Base-by-base conservation (phyloP, 495 filamentous ascomycete species). In the Massariosphaeria phaeospora region DNA sequence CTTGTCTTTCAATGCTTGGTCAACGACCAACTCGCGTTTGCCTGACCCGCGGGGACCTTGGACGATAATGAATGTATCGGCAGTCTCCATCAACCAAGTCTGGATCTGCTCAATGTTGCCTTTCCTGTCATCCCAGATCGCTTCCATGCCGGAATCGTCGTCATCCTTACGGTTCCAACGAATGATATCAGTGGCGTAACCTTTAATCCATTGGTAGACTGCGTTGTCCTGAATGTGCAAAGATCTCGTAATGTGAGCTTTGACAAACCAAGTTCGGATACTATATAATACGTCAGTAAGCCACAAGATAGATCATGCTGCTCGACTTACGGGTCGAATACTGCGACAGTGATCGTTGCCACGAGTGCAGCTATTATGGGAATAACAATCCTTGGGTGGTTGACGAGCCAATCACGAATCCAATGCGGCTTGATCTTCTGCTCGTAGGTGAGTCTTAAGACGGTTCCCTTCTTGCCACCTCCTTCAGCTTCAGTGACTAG, bases 1-100 rank as follows among this genome's bases (percentile, higher is more conserved):
- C 36, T 87, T 80, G 17, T 81, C 79, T 60, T 86, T 80, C 15
- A 98, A 75, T 0, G 88, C 84, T 59, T 90, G 88, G 55, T 95
- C 86, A 25, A 96, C 53, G 4, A 97, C 83, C 0, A 97, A 72
- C 59, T 96, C 91, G 50, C 78, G 83, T 69, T 95, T 96, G 1
- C 93, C 94, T 0, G 89, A 94, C 6, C 93, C 94, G 18, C 88
- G 80, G 7, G 93, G 91, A 0, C 93, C 93, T 64, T 95, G 88
- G 10, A 98, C 79, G 23, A 98, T 85, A 56, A 97, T 93, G 67
- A 98, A 97, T 0, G 91, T 96, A 39, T 91, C 88, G 0, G 81
- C 80, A 1, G 85, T 87, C 62, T 96, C 93, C 48, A 84, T 81
- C 3, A 98, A 71, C 87, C 88, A 94, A n/a, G 80, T 82, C 49